These are phyloP conservation scores for Amauroascus verrucosus DNA, from an alignment of 2,329 filamentous ascomycete genomes.

Conservation along the genomic window DNA sequence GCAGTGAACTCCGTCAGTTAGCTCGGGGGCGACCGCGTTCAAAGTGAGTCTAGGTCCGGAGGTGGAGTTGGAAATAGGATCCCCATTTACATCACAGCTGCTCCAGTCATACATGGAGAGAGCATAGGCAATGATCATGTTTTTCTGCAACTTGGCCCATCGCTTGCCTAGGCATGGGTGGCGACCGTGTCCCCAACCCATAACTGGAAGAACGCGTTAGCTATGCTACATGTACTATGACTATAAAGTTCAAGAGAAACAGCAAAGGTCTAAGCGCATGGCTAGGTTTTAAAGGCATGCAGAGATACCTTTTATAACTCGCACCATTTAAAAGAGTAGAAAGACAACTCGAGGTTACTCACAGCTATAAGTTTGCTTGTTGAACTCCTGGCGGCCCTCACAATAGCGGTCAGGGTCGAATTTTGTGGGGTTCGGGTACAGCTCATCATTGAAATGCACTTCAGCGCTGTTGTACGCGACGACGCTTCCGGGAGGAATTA, in stretches of 20 bases:
- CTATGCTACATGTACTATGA: not conserved
- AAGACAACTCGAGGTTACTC: not conserved
- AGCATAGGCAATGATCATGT: not conserved
- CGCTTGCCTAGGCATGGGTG: conserved; percentile 1
- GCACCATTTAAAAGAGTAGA: too few species aligned
- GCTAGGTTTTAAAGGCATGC: too few species aligned
- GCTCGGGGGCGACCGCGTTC: not conserved
- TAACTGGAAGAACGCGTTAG: not conserved
- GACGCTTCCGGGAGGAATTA: not conserved
- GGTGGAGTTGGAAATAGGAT: not conserved
- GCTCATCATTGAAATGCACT: not conserved
- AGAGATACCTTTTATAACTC: too few species aligned
- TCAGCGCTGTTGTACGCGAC: not conserved
- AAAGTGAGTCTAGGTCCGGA: not conserved
- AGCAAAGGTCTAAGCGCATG: too few species aligned
- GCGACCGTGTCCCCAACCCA: not conserved
- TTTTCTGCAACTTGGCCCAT: not conserved
- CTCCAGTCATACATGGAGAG: not conserved
- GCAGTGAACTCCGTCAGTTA: not conserved
- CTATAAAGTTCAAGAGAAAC: too few species aligned
- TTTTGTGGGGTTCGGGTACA: not conserved
- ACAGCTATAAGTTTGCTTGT: not conserved
- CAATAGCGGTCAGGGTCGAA: not conserved
- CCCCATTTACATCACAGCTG: not conserved
- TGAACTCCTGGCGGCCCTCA: not conserved